Evolutionary conservation across 257 asterid species (phyloP).

Genomic region (Plantago major): DNA sequence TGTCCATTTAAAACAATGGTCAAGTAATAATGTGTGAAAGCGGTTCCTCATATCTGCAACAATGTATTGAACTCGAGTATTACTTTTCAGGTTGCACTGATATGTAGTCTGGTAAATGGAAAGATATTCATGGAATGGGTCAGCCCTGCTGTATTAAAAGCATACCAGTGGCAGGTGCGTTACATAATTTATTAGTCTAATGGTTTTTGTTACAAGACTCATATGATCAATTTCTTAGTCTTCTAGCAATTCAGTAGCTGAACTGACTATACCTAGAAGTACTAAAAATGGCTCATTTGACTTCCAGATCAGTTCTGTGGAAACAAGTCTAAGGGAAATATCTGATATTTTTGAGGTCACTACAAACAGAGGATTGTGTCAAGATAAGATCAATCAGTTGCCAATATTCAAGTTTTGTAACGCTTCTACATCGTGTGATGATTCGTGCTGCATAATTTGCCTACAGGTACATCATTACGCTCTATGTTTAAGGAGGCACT

Average conservation of each 20-base stretch:
- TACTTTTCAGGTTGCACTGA: conserved; percentile 65
- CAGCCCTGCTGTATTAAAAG: conserved; percentile 89
- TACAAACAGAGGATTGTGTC: conserved; percentile 48
- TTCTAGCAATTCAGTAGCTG: conserved; percentile 15
- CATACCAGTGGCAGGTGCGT: conserved; percentile 90
- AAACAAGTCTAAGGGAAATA: conserved; percentile 62
- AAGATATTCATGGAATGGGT: conserved; percentile 98
- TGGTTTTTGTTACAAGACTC: background rate
- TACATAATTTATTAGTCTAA: background rate
- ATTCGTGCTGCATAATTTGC: conserved; percentile 67
- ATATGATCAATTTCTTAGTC: background rate
- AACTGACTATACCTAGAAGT: conserved; percentile 12
- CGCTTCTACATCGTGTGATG: conserved; percentile 17
- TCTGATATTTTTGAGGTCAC: conserved; percentile 77
- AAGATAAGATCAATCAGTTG: conserved; percentile 41
- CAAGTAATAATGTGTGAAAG: background rate
- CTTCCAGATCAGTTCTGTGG: conserved; percentile 64
- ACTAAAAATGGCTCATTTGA: background rate
- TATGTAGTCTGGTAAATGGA: conserved; percentile 78
- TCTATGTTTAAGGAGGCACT: no score
- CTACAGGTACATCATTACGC: conserved; percentile 45
- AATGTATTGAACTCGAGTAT: background rate
- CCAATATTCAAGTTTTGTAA: conserved; percentile 40
- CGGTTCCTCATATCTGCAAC: background rate
- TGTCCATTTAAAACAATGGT: conserved; percentile 1